These are phyloP conservation scores for Naganishia sp. DNA, from an alignment of 1,284 basidiomycete species.

Conservation along the genomic window DNA sequence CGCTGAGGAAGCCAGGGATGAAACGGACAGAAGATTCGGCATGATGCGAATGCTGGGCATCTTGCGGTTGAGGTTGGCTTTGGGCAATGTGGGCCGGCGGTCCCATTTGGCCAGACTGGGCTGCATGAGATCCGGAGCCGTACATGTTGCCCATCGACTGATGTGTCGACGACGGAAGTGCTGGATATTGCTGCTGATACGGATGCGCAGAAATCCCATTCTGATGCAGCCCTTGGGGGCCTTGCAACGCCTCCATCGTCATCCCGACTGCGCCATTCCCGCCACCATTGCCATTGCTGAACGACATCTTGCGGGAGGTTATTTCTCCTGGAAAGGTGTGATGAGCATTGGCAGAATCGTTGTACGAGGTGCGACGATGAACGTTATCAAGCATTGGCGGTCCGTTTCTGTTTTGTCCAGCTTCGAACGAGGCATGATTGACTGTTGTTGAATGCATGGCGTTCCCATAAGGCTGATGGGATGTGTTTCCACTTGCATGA, in stretches of 20 bases:
- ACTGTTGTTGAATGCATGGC: background rate
- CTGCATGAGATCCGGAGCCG: too few species aligned
- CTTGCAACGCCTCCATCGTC: background rate
- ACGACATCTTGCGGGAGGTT: conserved; percentile 6
- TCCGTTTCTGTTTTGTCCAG: background rate
- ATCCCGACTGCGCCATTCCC: conserved; percentile 9
- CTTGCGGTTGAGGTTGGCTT: background rate
- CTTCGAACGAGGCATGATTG: background rate
- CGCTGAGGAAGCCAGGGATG: conserved; percentile 17
- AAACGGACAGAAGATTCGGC: conserved; percentile 21
- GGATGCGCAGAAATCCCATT: background rate
- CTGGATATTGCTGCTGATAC: conserved; percentile 2
- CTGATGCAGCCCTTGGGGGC: conserved; percentile 9
- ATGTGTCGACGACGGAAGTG: background rate
- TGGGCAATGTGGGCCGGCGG: background rate
- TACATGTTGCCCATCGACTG: conserved; percentile 1
- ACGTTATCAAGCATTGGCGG: background rate
- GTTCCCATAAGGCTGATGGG: background rate
- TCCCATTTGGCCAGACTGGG: too few species aligned
- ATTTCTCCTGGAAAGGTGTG: background rate
- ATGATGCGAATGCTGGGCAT: conserved; percentile 1
- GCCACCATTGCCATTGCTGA: background rate
- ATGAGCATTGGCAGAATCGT: background rate
- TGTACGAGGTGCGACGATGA: conserved; percentile 2
- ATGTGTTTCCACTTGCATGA: background rate